These are phyloP conservation scores for Pittosporum tobira DNA, from an alignment of 129 eudicot genomes.

Conservation along the genomic window DNA sequence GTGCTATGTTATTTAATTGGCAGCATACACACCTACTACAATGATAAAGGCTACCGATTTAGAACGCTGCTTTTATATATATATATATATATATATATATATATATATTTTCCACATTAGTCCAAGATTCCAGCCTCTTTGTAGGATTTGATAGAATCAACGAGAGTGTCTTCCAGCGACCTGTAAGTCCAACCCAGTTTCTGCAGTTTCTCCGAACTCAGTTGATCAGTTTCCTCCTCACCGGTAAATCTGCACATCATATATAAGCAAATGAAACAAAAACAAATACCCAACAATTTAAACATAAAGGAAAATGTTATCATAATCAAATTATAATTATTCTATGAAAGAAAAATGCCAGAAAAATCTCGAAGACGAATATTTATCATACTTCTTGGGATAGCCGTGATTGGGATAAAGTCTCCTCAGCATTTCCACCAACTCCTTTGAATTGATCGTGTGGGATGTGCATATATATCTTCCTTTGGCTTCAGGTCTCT, in stretches of 20 bases:
- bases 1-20: too few species aligned
- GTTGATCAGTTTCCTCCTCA: conserved; percentile 15
- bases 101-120: background rate
- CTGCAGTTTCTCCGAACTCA: conserved; percentile 56
- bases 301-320: background rate
- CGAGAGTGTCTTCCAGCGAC: conserved; percentile 72
- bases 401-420: conserved; percentile 56
- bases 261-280: background rate
- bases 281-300: background rate
- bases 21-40: too few species aligned
- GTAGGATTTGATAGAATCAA: conserved; percentile 56
- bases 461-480: conserved; percentile 69
- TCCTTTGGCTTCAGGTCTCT: conserved; percentile 76
- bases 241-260: conserved; percentile 43
- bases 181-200: conserved; percentile 62
- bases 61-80: too few species aligned
- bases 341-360: background rate
- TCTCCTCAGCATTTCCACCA: conserved; percentile 52
- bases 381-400: conserved; percentile 48
- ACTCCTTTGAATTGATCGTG: conserved; percentile 21
- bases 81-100: too few species aligned
- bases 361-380: background rate
- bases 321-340: too few species aligned
- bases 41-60: too few species aligned
- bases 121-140: conserved; percentile 40